Percentiles rank a stretch among this genome's conserved stretches.
Evolutionary conservation across 768 basidiomycete species (phyloP).

Genomic region (Suillus weaverae): DNA sequence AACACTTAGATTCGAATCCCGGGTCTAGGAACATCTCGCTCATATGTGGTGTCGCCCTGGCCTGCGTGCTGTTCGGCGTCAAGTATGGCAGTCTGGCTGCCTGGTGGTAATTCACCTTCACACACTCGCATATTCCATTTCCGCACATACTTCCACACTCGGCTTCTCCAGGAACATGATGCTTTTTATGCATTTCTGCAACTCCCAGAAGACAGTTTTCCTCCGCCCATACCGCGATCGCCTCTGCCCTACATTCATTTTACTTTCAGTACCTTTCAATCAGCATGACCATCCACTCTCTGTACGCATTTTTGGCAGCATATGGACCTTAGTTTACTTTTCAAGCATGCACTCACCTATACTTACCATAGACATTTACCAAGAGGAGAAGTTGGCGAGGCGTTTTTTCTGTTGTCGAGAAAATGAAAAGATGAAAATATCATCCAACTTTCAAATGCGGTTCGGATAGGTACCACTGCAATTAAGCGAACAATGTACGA

Average conservation of each 20-base stretch:
- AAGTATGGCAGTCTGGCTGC: background rate
- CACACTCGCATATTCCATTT: conserved; percentile 5
- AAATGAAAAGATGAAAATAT: background rate
- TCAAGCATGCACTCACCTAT: background rate
- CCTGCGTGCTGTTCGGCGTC: background rate
- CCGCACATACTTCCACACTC: background rate
- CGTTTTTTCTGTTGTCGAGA: background rate
- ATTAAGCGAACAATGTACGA: background rate
- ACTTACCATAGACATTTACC: background rate
- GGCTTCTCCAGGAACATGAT: background rate
- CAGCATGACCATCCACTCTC: background rate
- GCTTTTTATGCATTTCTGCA: background rate
- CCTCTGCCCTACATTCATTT: background rate
- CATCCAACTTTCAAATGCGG: too few species aligned
- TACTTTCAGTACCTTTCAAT: background rate
- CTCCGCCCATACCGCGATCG: background rate
- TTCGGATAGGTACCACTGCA: background rate
- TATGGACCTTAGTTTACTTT: background rate
- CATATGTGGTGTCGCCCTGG: background rate
- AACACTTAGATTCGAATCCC: background rate
- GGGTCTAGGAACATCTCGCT: background rate
- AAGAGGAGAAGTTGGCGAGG: background rate
- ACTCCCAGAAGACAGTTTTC: background rate
- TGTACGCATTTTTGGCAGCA: background rate
- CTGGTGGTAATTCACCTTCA: background rate